phyloP scores from a whole-genome alignment of 139 green algal species.

The Coelastrella sp. region DNA sequence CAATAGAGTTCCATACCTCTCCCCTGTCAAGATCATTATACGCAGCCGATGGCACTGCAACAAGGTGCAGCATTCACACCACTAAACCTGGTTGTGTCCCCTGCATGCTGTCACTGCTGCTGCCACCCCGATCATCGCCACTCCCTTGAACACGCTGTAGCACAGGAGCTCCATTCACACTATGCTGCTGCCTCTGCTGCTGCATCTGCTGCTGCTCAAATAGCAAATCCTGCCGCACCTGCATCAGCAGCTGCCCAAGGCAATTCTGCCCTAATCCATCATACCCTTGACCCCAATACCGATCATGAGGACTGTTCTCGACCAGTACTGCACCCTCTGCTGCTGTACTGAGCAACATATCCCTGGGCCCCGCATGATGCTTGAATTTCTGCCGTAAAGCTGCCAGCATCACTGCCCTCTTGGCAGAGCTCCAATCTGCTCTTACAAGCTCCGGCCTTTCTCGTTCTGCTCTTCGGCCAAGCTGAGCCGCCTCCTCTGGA shows the following conservation, averaged over 20 bases:
- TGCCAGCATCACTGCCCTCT: slow-evolving; percentile 87
- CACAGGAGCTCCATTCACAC: background rate
- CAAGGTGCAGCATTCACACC: background rate
- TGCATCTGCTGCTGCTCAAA: slow-evolving; percentile 21
- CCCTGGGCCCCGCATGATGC: slow-evolving; percentile 71
- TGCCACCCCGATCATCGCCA: background rate
- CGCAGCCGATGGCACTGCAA: no score
- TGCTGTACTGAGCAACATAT: slow-evolving; percentile 85
- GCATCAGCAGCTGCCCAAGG: slow-evolving; percentile 90
- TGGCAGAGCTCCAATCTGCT: slow-evolving; percentile 83
- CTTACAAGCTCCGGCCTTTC: slow-evolving; percentile 78
- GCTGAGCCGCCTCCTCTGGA: slow-evolving; percentile 91
- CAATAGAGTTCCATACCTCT: no score
- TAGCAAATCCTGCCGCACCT: slow-evolving; percentile 75
- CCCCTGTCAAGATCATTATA: no score
- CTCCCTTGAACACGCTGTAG: background rate
- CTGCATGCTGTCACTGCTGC: slow-evolving; percentile 1
- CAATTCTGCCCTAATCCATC: slow-evolving; percentile 87
- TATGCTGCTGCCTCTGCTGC: slow-evolving; percentile 30
- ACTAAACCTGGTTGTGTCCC: background rate
- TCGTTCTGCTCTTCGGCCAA: slow-evolving; percentile 78
- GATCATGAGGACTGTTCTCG: slow-evolving; percentile 87
- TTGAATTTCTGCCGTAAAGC: slow-evolving; percentile 90
- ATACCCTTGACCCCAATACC: slow-evolving; percentile 91
- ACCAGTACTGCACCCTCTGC: slow-evolving; percentile 61